Conservation (phyloP, 495 filamentous ascomycete genomes). For the Xylaria curta region DNA sequence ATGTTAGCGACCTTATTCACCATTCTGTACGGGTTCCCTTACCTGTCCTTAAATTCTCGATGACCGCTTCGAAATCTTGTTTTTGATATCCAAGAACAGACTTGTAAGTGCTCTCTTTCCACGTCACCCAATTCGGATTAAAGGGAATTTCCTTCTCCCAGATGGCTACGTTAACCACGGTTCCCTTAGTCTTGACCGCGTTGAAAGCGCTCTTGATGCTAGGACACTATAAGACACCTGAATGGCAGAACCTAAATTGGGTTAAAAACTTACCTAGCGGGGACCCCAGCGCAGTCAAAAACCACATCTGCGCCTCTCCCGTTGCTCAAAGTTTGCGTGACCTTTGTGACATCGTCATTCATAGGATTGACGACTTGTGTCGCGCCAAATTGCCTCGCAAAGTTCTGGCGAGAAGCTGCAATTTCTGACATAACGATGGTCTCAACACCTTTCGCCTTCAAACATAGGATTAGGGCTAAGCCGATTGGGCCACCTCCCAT, state of each 20-base stretch:
- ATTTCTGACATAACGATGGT: slow-evolving; percentile 66
- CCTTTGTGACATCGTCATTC: slow-evolving; percentile 55
- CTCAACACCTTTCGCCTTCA: slow-evolving; percentile 55
- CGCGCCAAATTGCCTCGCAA: slow-evolving; percentile 60
- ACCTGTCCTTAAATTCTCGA: slow-evolving; percentile 58
- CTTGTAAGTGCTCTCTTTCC: slow-evolving; percentile 53
- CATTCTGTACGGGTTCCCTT: slow-evolving; percentile 24
- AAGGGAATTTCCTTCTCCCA: slow-evolving; percentile 63
- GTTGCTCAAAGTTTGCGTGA: slow-evolving; percentile 53
- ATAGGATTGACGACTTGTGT: slow-evolving; percentile 61
- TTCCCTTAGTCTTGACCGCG: slow-evolving; percentile 59
- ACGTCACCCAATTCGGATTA: slow-evolving; percentile 55
- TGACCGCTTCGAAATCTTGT: slow-evolving; percentile 60
- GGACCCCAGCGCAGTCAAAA: slow-evolving; percentile 66
- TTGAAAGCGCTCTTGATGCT: slow-evolving; percentile 55
- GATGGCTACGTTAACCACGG: slow-evolving; percentile 66
- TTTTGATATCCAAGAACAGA: slow-evolving; percentile 61
- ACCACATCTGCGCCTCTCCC: slow-evolving; percentile 60
- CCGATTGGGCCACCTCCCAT: slow-evolving; percentile 71
- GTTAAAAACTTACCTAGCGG: slow-evolving; percentile 40
- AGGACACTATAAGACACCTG: slow-evolving; percentile 3
- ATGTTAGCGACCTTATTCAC: neutral
- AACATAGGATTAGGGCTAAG: slow-evolving; percentile 61
- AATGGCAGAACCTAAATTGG: neutral
- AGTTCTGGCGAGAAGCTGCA: slow-evolving; percentile 54